Conservation (phyloP, 2,329 filamentous ascomycete genomes). For the Paecilomyces sp. region DNA sequence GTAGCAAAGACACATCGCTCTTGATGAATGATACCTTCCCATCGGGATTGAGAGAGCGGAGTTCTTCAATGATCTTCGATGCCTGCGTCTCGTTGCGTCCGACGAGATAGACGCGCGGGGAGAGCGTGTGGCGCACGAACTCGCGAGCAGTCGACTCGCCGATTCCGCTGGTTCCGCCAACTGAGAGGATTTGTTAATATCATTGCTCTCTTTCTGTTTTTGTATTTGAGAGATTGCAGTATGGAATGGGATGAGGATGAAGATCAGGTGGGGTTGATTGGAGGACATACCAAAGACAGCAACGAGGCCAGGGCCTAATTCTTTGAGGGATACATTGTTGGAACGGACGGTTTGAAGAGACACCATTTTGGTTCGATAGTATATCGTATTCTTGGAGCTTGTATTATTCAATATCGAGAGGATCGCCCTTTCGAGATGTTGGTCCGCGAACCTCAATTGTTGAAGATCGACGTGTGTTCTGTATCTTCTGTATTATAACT, state of each 20-base stretch:
- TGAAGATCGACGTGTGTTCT: neutral
- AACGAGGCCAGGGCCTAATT: constrained; percentile 7
- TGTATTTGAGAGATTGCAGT: no score
- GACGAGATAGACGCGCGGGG: constrained; percentile 46
- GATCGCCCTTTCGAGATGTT: neutral
- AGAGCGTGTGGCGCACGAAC: constrained; percentile 34
- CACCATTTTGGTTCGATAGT: constrained; percentile 2
- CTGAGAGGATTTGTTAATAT: constrained; percentile 1
- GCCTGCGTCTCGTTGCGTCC: constrained; percentile 36
- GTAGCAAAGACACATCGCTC: constrained; percentile 43
- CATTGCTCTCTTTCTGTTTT: neutral
- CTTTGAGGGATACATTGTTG: constrained; percentile 5
- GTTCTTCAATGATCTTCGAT: constrained; percentile 33
- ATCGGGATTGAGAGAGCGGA: constrained; percentile 35
- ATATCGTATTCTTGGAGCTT: neutral
- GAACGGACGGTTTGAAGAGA: constrained; percentile 4
- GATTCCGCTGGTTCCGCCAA: constrained; percentile 51
- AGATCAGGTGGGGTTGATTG: neutral
- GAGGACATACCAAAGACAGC: constrained; percentile 7
- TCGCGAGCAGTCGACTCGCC: constrained; percentile 43
- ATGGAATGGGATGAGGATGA: neutral
- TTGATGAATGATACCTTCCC: constrained; percentile 44
- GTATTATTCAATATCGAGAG: neutral
- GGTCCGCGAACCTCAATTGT: neutral
- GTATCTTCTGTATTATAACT: neutral